Conservation (phyloP, 441 rosid species). For the Metrosideros polymorpha region DNA sequence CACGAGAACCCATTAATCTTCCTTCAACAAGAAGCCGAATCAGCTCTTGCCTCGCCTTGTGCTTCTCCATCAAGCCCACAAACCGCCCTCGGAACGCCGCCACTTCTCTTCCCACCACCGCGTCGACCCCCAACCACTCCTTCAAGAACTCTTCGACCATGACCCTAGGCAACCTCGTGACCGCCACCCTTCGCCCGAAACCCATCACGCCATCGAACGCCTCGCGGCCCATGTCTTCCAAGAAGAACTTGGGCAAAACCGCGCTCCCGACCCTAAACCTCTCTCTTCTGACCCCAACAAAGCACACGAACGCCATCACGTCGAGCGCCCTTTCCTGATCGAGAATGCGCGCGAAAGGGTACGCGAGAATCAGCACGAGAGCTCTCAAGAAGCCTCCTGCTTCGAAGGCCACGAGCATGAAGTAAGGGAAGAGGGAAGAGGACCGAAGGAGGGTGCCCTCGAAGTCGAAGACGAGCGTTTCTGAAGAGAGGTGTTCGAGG, state of each 20-base stretch:
- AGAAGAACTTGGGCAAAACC: slow-evolving; percentile 52
- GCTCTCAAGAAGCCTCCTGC: slow-evolving; percentile 57
- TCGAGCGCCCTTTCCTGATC: slow-evolving; percentile 25
- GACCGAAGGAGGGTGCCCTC: slow-evolving; percentile 48
- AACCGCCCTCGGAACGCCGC: slow-evolving; percentile 26
- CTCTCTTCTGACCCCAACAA: slow-evolving; percentile 31
- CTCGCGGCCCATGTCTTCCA: slow-evolving; percentile 49
- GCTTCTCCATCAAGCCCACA: slow-evolving; percentile 22
- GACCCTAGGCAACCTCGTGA: slow-evolving; percentile 44
- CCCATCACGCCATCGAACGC: slow-evolving; percentile 35
- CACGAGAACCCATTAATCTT: background rate
- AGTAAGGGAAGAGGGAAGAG: slow-evolving; percentile 47
- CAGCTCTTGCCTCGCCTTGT: background rate
- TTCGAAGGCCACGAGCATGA: slow-evolving; percentile 73
- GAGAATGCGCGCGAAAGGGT: slow-evolving; percentile 37
- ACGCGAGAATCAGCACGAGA: slow-evolving; percentile 28
- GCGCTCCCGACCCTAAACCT: slow-evolving; percentile 26
- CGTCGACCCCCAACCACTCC: slow-evolving; percentile 44
- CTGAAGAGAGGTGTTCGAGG: slow-evolving; percentile 4
- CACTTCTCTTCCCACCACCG: slow-evolving; percentile 41
- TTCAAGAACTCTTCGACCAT: slow-evolving; percentile 54
- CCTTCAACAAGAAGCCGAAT: background rate
- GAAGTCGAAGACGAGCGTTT: slow-evolving; percentile 36
- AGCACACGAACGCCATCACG: slow-evolving; percentile 43
- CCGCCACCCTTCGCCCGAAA: slow-evolving; percentile 29